Evolutionary conservation across 2,329 filamentous ascomycete genomes (phyloP), one percentile per base, ranked within the genome.

Genomic region (Curvularia hawaiiensis): DNA sequence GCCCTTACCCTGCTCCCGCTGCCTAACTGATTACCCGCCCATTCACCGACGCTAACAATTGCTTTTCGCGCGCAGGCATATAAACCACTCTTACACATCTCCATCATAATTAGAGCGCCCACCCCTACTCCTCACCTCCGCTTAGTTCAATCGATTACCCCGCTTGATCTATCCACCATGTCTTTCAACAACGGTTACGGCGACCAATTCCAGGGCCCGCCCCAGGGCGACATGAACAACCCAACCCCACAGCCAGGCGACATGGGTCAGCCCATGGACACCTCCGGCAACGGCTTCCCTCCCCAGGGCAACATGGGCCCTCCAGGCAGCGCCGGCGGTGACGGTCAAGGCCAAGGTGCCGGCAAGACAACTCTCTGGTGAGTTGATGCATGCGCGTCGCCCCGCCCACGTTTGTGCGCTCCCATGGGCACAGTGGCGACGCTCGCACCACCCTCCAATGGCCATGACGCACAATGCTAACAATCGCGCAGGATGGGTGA

Each of bases 401-500:
- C n/a, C 20, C 9, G 22, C 22, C 22, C 22, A 26, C 51, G 31
- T 54, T 16, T 38, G 24, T 47, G 52, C 50, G 30, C 28, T 18
- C 22, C 26, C 41, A 22, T 22, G 26, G 7, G 7, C 9, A 24
- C 22, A 24, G 22, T 24, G 22, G 22, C 22, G 22, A 24, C 22
- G 22, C 22, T 24, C 22, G 22, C 22, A 24, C 22, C 22, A 4
- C 22, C 22, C 22, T 3, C 22, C 22, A 30, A 11, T 30, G 28
- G 11, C 30, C 30, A 45, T 30, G 28, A 22, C 20, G 47, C 46
- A 12, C 3, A 30, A 38, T 54, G 61, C 72, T 76, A 59, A 76
- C 68, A 52, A 12, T 16, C 22, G 48, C 58, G 10, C 67, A 97
- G 93, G 94, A 99, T 99, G 95, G 95, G 95, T 68, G 95, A 99